Evolutionary conservation across 805 yeast species (phyloP).

Genomic region (Starmerella roubikii): DNA sequence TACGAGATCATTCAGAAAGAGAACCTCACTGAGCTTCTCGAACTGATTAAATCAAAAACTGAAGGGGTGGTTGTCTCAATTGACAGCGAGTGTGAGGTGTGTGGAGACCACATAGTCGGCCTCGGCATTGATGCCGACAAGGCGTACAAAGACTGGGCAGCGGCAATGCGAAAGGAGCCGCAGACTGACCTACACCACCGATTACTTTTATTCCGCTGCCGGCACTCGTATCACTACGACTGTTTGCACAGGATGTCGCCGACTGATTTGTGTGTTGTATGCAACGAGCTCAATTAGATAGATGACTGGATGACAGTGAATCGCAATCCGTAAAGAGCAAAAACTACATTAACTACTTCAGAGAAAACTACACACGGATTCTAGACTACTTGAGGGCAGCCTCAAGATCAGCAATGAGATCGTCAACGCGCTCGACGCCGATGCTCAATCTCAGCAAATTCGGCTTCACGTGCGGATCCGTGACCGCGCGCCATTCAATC

Average conservation of each 20-base stretch:
- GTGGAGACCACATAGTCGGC: constrained; percentile 68
- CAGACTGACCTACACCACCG: constrained; percentile 1
- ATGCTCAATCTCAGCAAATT: constrained; percentile 59
- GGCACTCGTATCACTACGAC: constrained; percentile 16
- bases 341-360: not conserved
- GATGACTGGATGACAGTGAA: no score
- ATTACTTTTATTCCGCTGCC: constrained; percentile 16
- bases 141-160: constrained; percentile 28
- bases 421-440: constrained; percentile 68
- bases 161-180: not conserved
- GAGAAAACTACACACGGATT: not conserved
- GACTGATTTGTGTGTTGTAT: not conserved
- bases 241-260: constrained; percentile 13
- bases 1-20: constrained; percentile 38
- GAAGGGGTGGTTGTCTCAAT: constrained; percentile 52
- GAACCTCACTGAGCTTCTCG: constrained; percentile 35
- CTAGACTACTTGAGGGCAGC: constrained; percentile 33
- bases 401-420: constrained; percentile 60
- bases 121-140: constrained; percentile 37
- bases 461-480: constrained; percentile 44
- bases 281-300: no score
- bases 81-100: constrained; percentile 52
- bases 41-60: constrained; percentile 31
- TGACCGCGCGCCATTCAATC: constrained; percentile 79
- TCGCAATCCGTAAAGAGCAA: no score